Conservation (phyloP, 805 yeast species). For the Kregervanrija delftensis region DNA sequence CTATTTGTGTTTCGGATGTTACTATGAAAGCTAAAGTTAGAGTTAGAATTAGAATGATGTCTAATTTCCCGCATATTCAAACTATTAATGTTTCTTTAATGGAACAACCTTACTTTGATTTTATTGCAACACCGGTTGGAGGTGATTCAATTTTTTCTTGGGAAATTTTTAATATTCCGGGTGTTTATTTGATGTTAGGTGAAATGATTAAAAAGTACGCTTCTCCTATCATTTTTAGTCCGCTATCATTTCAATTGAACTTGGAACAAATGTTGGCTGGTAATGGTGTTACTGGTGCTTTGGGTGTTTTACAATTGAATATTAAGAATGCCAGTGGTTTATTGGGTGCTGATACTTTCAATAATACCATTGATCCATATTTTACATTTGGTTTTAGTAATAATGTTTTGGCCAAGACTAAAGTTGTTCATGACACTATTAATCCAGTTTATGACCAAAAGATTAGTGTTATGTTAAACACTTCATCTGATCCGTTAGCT, state of each 20-base stretch:
- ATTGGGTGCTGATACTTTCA: slow-evolving; percentile 60
- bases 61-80: slow-evolving; percentile 88
- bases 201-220: slow-evolving; percentile 79
- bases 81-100: slow-evolving; percentile 80
- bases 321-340: slow-evolving; percentile 62
- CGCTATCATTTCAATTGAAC: slow-evolving; percentile 89
- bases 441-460: slow-evolving; percentile 84
- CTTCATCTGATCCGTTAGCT: slow-evolving; percentile 77
- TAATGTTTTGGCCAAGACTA: slow-evolving; percentile 58
- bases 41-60: slow-evolving; percentile 82
- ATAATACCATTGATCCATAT: slow-evolving; percentile 88
- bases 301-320: slow-evolving; percentile 76
- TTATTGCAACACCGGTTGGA: slow-evolving; percentile 58
- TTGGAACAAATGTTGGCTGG: slow-evolving; percentile 88
- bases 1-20: slow-evolving; percentile 73
- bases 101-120: slow-evolving; percentile 87
- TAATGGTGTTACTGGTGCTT: slow-evolving; percentile 66
- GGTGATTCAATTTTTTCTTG: slow-evolving; percentile 83
- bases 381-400: slow-evolving; percentile 60
- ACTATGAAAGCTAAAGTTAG: slow-evolving; percentile 71
- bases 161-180: slow-evolving; percentile 85
- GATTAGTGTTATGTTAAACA: slow-evolving; percentile 57
- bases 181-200: slow-evolving; percentile 72
- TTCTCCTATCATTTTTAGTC: slow-evolving; percentile 84
- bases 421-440: slow-evolving; percentile 57